Evolutionary conservation across 441 rosid genomes (phyloP).

Genomic region (Gossypium trilobum): DNA sequence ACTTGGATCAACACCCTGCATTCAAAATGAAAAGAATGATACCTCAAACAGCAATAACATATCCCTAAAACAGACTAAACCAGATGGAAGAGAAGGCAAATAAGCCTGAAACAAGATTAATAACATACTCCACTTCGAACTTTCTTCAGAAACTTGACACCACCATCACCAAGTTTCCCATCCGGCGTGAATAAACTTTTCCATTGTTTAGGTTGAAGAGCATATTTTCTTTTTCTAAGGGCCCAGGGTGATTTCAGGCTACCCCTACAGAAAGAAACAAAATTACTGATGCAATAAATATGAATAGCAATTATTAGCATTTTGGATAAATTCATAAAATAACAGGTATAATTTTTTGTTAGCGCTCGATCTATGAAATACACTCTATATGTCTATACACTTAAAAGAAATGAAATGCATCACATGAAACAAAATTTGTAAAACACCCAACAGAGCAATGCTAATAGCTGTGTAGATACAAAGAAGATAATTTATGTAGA

Average conservation of each 20-base stretch:
- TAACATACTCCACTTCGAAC: conserved; percentile 75
- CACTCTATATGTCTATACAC: neutral
- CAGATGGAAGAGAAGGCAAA: neutral
- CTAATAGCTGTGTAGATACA: neutral
- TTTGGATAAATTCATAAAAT: conserved; percentile 2
- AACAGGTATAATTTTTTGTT: neutral
- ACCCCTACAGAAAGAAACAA: conserved; percentile 38
- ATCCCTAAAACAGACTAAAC: neutral
- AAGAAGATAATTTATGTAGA: neutral
- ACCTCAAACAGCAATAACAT: neutral
- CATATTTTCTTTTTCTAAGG: conserved; percentile 64
- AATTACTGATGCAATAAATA: neutral
- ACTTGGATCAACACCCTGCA: conserved; percentile 82
- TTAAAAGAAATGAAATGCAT: neutral
- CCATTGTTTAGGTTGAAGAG: conserved; percentile 66
- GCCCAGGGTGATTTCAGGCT: conserved; percentile 82
- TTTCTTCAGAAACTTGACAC: conserved; percentile 72
- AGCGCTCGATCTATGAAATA: neutral
- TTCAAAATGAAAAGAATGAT: conserved; percentile 3
- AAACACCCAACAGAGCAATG: conserved; percentile 5
- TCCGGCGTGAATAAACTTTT: conserved; percentile 53
- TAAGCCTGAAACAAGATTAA: conserved; percentile 9
- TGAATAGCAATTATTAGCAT: neutral
- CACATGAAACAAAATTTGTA: neutral
- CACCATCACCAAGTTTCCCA: conserved; percentile 67